Evolutionary conservation across 2,329 filamentous ascomycete species (phyloP).

Genomic region (Akanthomyces lecanii): DNA sequence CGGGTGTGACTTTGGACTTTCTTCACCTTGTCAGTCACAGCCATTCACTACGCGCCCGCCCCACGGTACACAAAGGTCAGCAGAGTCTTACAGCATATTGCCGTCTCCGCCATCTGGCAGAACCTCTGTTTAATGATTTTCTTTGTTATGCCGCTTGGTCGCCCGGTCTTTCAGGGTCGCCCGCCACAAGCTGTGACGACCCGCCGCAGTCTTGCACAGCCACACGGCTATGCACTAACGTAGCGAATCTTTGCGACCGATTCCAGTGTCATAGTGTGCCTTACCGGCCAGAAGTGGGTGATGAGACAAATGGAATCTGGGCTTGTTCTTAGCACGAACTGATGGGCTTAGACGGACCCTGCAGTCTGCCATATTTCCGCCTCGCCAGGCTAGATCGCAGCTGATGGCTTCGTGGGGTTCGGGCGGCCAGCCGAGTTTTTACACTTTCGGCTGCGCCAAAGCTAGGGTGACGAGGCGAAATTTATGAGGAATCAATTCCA

Average conservation of each 20-base stretch:
- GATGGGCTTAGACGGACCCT: neutral
- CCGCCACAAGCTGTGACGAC: too few species aligned
- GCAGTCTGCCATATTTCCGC: slow-evolving; percentile 6
- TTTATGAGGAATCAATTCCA: neutral
- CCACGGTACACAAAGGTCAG: too few species aligned
- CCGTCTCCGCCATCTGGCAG: too few species aligned
- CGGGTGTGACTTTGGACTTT: neutral
- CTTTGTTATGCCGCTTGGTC: too few species aligned
- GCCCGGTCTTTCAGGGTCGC: too few species aligned
- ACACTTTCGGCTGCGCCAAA: neutral
- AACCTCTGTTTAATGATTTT: too few species aligned
- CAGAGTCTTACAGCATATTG: neutral
- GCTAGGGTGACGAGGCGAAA: neutral
- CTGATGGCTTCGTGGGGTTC: neutral
- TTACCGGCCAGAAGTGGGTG: neutral
- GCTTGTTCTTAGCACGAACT: neutral
- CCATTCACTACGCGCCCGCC: slow-evolving; percentile 1
- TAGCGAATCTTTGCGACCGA: too few species aligned
- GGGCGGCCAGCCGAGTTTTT: neutral
- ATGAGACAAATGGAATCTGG: neutral
- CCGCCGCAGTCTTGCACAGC: too few species aligned
- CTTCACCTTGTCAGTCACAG: neutral
- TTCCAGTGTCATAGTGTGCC: too few species aligned
- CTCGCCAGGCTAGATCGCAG: neutral
- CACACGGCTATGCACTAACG: too few species aligned